Conservation (phyloP, 345 rosid species). For the Carallia pectinifolia region DNA sequence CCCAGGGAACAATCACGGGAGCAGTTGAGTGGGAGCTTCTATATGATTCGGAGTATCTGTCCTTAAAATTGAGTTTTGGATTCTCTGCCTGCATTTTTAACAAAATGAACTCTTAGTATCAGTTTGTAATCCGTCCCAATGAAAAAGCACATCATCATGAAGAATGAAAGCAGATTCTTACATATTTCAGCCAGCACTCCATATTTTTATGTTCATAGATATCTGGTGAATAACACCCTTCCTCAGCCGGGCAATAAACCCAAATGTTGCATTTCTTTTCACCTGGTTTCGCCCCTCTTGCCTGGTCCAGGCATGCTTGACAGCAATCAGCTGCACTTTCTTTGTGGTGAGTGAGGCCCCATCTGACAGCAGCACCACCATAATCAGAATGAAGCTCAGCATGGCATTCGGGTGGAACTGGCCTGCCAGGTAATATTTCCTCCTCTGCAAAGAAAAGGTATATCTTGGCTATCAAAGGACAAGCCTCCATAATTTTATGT, state of each 20-base stretch:
- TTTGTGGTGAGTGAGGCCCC: slow-evolving; percentile 96
- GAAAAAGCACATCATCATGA: not conserved
- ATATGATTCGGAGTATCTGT: slow-evolving; percentile 68
- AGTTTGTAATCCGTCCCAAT: not conserved
- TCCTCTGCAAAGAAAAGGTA: slow-evolving; percentile 47
- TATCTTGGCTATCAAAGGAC: slow-evolving; percentile 4
- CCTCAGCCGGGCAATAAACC: slow-evolving; percentile 92
- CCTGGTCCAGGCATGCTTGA: slow-evolving; percentile 94
- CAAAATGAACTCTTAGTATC: slow-evolving; percentile 11
- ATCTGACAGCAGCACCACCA: slow-evolving; percentile 83
- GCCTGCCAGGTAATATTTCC: slow-evolving; percentile 80
- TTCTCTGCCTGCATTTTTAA: slow-evolving; percentile 69
- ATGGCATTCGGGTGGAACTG: slow-evolving; percentile 69
- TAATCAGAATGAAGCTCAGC: slow-evolving; percentile 91
- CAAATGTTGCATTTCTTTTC: slow-evolving; percentile 87
- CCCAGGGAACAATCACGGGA: slow-evolving; percentile 91
- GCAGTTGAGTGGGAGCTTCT: slow-evolving; percentile 78
- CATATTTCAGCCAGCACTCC: slow-evolving; percentile 98
- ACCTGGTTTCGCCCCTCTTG: slow-evolving; percentile 71
- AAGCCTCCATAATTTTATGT: not conserved
- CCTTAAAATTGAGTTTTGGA: slow-evolving; percentile 74
- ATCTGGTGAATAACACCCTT: slow-evolving; percentile 89
- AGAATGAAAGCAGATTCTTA: slow-evolving; percentile 35
- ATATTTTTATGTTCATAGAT: slow-evolving; percentile 75
- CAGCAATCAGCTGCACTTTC: slow-evolving; percentile 99